phyloP scores from a whole-genome alignment of 2,329 filamentous ascomycete genomes.

The Alternaria sp. region DNA sequence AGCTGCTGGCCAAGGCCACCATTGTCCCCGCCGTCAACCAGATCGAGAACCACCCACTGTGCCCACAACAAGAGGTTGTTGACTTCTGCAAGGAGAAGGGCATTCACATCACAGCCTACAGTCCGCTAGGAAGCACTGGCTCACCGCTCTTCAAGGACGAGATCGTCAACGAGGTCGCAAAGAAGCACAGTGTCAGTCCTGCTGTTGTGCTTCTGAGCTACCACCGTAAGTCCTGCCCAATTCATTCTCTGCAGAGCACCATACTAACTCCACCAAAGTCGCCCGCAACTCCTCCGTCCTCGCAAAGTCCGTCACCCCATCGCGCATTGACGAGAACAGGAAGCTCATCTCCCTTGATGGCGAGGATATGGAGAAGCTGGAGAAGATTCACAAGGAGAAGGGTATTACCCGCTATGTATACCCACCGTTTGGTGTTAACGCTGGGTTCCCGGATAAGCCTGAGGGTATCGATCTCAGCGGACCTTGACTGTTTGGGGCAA shows the following conservation, averaged over 20 bases:
- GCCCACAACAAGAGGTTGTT: slow-evolving; percentile 76
- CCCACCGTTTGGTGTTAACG: slow-evolving; percentile 59
- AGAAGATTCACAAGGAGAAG: slow-evolving; percentile 57
- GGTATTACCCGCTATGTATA: slow-evolving; percentile 60
- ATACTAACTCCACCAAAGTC: slow-evolving; percentile 57
- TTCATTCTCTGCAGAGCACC: background rate
- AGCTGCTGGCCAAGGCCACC: slow-evolving; percentile 65
- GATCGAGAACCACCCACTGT: slow-evolving; percentile 76
- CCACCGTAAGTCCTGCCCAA: slow-evolving; percentile 64
- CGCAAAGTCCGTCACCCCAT: slow-evolving; percentile 74
- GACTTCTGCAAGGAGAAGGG: slow-evolving; percentile 72
- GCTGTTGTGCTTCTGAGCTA: slow-evolving; percentile 74
- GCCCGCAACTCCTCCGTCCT: slow-evolving; percentile 74
- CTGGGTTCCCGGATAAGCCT: slow-evolving; percentile 60
- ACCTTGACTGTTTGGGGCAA: slow-evolving; percentile 27
- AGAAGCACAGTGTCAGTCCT: slow-evolving; percentile 59
- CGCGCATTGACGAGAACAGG: slow-evolving; percentile 74
- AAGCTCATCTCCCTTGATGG: slow-evolving; percentile 70
- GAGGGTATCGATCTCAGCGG: slow-evolving; percentile 49
- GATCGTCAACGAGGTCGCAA: slow-evolving; percentile 57
- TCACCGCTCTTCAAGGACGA: slow-evolving; percentile 60
- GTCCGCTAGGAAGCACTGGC: slow-evolving; percentile 60
- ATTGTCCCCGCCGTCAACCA: slow-evolving; percentile 74
- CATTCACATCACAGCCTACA: slow-evolving; percentile 77
- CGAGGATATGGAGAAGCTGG: slow-evolving; percentile 66